Conservation (phyloP, 2,329 filamentous ascomycete species). For the Bisporella sp. region DNA sequence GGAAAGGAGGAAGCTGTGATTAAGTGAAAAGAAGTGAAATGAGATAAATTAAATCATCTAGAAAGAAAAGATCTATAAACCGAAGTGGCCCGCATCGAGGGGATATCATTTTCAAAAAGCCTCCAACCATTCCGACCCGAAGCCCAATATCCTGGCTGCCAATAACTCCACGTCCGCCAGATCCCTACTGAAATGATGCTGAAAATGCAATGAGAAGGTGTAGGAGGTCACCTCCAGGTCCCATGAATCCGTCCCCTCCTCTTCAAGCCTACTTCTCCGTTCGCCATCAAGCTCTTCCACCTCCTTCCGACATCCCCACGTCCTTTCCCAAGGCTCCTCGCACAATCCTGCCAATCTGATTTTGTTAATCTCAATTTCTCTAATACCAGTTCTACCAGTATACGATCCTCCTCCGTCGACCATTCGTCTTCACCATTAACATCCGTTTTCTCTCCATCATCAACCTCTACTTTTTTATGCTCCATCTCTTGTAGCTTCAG, state of each 20-base stretch:
- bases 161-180: no score
- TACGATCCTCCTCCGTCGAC: slow-evolving; percentile 57
- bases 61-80: no score
- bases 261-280: slow-evolving; percentile 54
- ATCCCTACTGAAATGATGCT: no score
- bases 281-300: slow-evolving; percentile 56
- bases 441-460: slow-evolving; percentile 2
- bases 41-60: no score
- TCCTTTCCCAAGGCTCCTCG: slow-evolving; percentile 54
- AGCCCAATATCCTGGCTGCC: no score
- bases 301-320: slow-evolving; percentile 47
- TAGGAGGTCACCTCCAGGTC: slow-evolving; percentile 43
- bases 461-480: slow-evolving; percentile 26
- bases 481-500: slow-evolving; percentile 30
- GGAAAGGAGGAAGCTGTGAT: no score
- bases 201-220: no score
- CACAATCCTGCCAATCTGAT: slow-evolving; percentile 62
- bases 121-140: no score
- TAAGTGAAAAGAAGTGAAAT: no score
- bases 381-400: slow-evolving; percentile 60
- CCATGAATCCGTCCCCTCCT: slow-evolving; percentile 39
- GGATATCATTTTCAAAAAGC: no score
- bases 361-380: slow-evolving; percentile 60
- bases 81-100: no score
- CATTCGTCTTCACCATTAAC: slow-evolving; percentile 34